Base-by-base conservation (phyloP, 495 filamentous ascomycete species). In the Pseudomonodictys pantanalensis region DNA sequence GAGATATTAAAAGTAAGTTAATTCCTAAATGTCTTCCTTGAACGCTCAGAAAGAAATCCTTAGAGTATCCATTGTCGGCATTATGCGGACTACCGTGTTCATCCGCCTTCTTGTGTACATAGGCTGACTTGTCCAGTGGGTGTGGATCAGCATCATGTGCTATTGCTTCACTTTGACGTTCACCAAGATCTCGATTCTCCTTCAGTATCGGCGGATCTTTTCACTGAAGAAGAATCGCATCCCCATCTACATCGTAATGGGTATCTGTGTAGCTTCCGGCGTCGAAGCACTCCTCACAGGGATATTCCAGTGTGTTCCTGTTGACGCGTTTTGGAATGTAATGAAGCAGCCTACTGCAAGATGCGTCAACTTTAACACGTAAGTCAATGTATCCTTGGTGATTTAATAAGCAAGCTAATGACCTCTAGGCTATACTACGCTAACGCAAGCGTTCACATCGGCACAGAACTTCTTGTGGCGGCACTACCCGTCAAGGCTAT, bases 401-500 rank as follows among this genome's bases (percentile, higher is more conserved):
- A 3, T 4, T 25, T 41, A 26, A 15, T 2, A 38, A 10, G 22
- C 28, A 22, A 28, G 1, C 5, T 2, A 17, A 33, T 20, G 5
- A 55, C 4, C 29, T 20, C 11, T 20, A 57, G 55, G 20, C 22
- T 65, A 2, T 60, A 49, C 30, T 46, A 53, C 18, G 51, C 57
- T 10, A 56, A 60, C 28, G 56, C 48, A 1, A 57, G 18, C 10
- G 17, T 49, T 20, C 60, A 65, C 51, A 56, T 65, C 42, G 17
- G 29, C 2, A 61, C 49, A 12, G 62, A 65, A 22, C 20, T 65
- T 5, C 10, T 56, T 3, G 38, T 55, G 17, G 52, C 50, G 3
- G 32, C 57, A n/a, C 58, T 65, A n/a, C 62, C 62, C 3, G 35
- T 65, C 11, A 22, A 30, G 15, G 12, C 49, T 22, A 46, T 65